These are phyloP conservation scores for Tetrastigma voinierianum DNA, from an alignment of 164 flowering plant genomes.

Conservation along the genomic window DNA sequence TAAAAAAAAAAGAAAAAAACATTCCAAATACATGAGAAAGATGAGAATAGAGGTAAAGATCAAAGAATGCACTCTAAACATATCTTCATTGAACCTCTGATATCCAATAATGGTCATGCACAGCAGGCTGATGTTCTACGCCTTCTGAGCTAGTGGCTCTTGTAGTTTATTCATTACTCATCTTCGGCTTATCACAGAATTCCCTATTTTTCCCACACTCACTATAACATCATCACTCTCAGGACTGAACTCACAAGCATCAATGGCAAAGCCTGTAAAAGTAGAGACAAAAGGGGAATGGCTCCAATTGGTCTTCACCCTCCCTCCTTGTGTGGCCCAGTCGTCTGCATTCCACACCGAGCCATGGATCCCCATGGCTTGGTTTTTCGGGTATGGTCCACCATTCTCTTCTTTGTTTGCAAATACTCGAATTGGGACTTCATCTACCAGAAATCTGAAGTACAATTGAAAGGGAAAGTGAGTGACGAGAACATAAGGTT, in stretches of 20 bases:
- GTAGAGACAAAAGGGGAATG: conserved; percentile 35
- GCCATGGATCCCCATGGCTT: conserved; percentile 41
- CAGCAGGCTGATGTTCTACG: conserved; percentile 20
- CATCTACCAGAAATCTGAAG: conserved; percentile 39
- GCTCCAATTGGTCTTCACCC: conserved; percentile 50
- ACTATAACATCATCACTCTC: not conserved
- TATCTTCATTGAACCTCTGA: conserved; percentile 13
- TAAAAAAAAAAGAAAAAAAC: too few species aligned
- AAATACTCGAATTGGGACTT: conserved; percentile 32
- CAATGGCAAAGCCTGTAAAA: conserved; percentile 22
- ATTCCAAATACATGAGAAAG: too few species aligned
- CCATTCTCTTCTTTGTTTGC: conserved; percentile 33
- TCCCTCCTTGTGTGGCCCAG: conserved; percentile 59
- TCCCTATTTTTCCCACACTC: conserved; percentile 16
- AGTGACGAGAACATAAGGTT: too few species aligned
- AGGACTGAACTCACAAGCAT: conserved; percentile 19
- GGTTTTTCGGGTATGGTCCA: conserved; percentile 29
- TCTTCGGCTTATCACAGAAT: conserved; percentile 23
- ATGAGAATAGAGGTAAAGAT: not conserved
- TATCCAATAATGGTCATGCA: conserved; percentile 31
- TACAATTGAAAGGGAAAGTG: not conserved
- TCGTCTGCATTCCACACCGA: conserved; percentile 54
- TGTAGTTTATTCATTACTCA: conserved; percentile 13
- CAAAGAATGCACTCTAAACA: conserved; percentile 21
- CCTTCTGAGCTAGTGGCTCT: conserved; percentile 16